Evolutionary conservation across 225 moss, liverwort and hornwort genomes (phyloP), one percentile per base, ranked within the genome.

Genomic region (Ulota crispa): DNA sequence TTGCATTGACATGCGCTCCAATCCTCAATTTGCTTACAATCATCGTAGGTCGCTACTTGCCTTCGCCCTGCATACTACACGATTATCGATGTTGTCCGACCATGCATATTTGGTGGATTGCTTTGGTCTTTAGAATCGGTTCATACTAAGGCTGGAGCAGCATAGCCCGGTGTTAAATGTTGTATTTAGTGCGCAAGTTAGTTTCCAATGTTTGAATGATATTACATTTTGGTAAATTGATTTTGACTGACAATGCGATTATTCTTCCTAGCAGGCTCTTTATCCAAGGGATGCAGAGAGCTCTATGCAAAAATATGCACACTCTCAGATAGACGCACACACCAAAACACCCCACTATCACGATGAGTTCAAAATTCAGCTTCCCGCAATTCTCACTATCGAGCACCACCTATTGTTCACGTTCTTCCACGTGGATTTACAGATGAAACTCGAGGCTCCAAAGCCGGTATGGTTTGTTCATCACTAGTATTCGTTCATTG

Each of bases 331-430:
- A 81, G 95, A 95, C 88, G 89, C 80, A 66, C 95, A 97, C 72
- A 89, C 94, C 28, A 87, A 89, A 72, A 91, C 92, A 59, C 92
- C 94, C 79, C 90, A 94, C 70, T 97, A 91, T 81, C 95, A 94
- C 82, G 95, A 97, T 73, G 97, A 97, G 77, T 95, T 94, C 85
- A 95, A 94, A 91, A 89, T 97, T 79, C 94, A 91, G 79, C 91
- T 95, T 56, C 97, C 97, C 78, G 91, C 94, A 5, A 87, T 94
- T 89, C 92, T 95, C 62, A 88, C 93, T 34, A 85, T 91, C 59
- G 94, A 95, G 84, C 93, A 97, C 87, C 97, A 95, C 73, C 93
- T 97, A 66, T 84, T 97, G 42, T 97, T 97, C 92, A 97, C 97
- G 28, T 95, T 97, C 83, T 95, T 92, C 65, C 97, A 97, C 80